Evolutionary conservation across 495 filamentous ascomycete species (phyloP).

Genomic region (Hypoxylon lenormandii): DNA sequence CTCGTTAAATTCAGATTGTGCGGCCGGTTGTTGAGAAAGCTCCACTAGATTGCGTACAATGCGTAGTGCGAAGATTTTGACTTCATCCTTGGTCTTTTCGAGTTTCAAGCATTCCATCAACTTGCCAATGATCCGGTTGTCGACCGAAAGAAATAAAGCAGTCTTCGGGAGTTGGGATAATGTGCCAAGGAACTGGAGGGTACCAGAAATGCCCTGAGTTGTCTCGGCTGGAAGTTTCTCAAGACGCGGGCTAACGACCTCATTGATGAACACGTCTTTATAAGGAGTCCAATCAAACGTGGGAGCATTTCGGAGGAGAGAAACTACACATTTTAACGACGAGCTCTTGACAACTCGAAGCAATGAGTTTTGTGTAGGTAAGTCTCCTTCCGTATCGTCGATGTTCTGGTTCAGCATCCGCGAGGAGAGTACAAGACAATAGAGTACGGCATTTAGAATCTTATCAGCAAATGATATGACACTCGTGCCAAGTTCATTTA

Average conservation of each 20-base stretch:
- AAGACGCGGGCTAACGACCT: conserved; percentile 79
- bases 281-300: conserved; percentile 77
- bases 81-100: conserved; percentile 84
- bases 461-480: conserved; percentile 70
- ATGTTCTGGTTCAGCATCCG: conserved; percentile 64
- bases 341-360: conserved; percentile 77
- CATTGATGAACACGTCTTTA: conserved; percentile 73
- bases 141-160: conserved; percentile 74
- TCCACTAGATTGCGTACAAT: conserved; percentile 75
- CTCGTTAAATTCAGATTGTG: conserved; percentile 67
- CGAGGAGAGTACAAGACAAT: conserved; percentile 79
- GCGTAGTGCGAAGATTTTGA: conserved; percentile 83
- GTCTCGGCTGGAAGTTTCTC: conserved; percentile 86
- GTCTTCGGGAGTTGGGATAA: conserved; percentile 78
- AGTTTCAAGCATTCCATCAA: conserved; percentile 77
- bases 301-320: conserved; percentile 76
- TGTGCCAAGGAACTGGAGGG: conserved; percentile 80
- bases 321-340: conserved; percentile 80
- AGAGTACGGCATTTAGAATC: conserved; percentile 79
- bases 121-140: conserved; percentile 72
- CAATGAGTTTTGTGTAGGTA: conserved; percentile 64
- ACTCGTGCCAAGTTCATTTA: conserved; percentile 79
- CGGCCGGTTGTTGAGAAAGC: conserved; percentile 64
- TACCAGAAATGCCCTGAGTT: conserved; percentile 85
- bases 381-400: conserved; percentile 62